phyloP scores from a whole-genome alignment of 192 early-diverging fungal species.

The Obelidium mucronatum region DNA sequence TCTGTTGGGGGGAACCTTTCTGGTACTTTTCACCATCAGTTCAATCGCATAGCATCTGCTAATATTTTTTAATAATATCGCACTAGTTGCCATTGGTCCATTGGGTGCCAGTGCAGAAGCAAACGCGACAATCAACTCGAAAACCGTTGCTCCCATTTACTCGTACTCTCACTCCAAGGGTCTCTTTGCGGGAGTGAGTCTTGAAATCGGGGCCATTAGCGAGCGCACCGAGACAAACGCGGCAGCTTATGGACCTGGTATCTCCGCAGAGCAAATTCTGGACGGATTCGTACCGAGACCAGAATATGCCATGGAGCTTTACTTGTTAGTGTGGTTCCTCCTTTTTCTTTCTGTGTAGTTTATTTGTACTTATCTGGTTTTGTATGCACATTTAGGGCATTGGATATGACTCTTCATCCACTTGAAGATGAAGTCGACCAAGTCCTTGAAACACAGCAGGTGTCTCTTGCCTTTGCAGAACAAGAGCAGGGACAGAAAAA shows the following conservation, averaged over 20 bases:
- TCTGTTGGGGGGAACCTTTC: background rate
- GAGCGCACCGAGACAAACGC: conserved; percentile 87
- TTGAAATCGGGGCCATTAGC: conserved; percentile 84
- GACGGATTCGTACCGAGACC: background rate
- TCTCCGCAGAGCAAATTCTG: background rate
- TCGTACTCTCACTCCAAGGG: conserved; percentile 92
- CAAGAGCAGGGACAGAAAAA: no score
- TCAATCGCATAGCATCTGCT: background rate
- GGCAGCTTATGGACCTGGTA: conserved; percentile 72
- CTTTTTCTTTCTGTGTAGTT: background rate
- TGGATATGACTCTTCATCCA: background rate
- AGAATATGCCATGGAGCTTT: background rate
- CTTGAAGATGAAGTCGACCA: background rate
- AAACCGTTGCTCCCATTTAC: conserved; percentile 85
- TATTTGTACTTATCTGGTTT: background rate
- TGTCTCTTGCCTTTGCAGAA: no score
- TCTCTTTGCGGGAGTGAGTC: conserved; percentile 83
- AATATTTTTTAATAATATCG: conserved; percentile 38
- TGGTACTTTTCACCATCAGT: background rate
- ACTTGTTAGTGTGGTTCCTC: background rate
- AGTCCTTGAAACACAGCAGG: no score
- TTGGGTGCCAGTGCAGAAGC: conserved; percentile 69
- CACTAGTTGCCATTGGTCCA: conserved; percentile 27
- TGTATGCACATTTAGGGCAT: background rate
- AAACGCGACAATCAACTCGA: conserved; percentile 14